These are phyloP conservation scores for Scytalidium sp. DNA, from an alignment of 2,329 filamentous ascomycete genomes.

Conservation along the genomic window DNA sequence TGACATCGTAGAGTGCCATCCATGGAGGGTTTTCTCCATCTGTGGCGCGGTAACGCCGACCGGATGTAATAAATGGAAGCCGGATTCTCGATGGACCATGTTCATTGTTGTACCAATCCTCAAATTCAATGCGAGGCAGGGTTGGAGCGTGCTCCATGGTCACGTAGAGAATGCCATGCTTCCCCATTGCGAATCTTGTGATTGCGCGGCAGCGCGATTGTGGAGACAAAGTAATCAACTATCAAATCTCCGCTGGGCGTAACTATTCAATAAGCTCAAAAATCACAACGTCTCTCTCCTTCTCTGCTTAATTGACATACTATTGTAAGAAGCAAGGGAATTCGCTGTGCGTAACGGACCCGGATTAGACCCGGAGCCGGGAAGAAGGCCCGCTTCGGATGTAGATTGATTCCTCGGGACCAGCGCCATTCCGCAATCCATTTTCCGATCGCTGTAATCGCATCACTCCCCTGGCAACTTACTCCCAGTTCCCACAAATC, in stretches of 20 bases:
- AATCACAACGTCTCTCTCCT: too few relatives aligned
- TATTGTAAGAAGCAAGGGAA: too few relatives aligned
- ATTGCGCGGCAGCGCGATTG: too few relatives aligned
- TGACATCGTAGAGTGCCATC: neutral
- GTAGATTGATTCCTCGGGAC: too few relatives aligned
- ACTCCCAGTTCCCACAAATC: too few relatives aligned
- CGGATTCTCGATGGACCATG: slow-evolving; percentile 80
- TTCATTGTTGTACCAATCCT: slow-evolving; percentile 72
- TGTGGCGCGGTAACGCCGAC: slow-evolving; percentile 72
- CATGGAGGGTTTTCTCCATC: slow-evolving; percentile 37
- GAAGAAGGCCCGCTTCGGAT: too few relatives aligned
- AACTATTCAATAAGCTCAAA: too few relatives aligned
- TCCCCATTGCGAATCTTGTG: neutral
- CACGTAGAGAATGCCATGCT: slow-evolving; percentile 5
- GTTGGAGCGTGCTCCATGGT: neutral
- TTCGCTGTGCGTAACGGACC: too few relatives aligned
- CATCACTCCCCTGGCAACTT: neutral
- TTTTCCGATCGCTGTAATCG: neutral
- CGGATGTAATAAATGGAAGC: slow-evolving; percentile 70
- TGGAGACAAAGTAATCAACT: too few relatives aligned
- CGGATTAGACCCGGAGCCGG: too few relatives aligned
- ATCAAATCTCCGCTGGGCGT: too few relatives aligned
- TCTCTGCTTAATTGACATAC: too few relatives aligned
- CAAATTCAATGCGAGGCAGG: neutral
- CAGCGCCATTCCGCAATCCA: neutral